Percentiles rank a stretch among this genome's conserved stretches.
phyloP scores from a whole-genome alignment of 129 eudicot genomes.

The Centella asiatica region DNA sequence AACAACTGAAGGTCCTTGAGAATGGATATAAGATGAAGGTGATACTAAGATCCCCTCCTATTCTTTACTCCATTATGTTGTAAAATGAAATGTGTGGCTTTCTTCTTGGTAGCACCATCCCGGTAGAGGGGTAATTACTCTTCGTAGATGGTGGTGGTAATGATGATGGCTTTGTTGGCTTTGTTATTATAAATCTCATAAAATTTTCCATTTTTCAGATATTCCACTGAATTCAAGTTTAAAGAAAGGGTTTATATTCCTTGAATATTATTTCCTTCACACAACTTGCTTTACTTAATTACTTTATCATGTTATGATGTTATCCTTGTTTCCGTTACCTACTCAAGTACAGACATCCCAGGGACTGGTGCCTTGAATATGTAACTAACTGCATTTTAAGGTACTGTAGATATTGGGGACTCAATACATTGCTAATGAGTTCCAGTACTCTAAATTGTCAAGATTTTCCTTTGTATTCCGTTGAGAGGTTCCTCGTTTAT shows the following conservation, averaged over 20 bases:
- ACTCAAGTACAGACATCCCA: not conserved
- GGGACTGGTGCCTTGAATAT: too few relatives aligned
- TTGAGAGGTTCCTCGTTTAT: not conserved
- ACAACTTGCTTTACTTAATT: not conserved
- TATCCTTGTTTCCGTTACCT: not conserved
- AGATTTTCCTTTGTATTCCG: not conserved
- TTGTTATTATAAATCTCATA: not conserved
- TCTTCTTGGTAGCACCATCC: conserved; percentile 12
- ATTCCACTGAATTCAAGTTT: too few relatives aligned
- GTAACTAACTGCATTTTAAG: too few relatives aligned
- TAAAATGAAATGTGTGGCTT: not conserved
- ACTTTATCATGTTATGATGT: too few relatives aligned
- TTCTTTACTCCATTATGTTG: not conserved
- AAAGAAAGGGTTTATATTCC: not conserved
- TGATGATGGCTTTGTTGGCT: too few relatives aligned
- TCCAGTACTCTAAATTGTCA: too few relatives aligned
- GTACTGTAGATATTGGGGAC: too few relatives aligned
- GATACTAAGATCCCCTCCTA: not conserved
- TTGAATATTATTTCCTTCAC: not conserved
- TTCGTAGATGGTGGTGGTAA: not conserved
- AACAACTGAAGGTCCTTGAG: conserved; percentile 94
- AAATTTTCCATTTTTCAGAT: too few relatives aligned
- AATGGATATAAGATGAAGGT: conserved; percentile 99
- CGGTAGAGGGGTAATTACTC: not conserved
- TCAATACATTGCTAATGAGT: too few relatives aligned